These are phyloP conservation scores for Cryphonectria naterciae DNA, from an alignment of 2,329 filamentous ascomycete genomes.

Conservation along the genomic window DNA sequence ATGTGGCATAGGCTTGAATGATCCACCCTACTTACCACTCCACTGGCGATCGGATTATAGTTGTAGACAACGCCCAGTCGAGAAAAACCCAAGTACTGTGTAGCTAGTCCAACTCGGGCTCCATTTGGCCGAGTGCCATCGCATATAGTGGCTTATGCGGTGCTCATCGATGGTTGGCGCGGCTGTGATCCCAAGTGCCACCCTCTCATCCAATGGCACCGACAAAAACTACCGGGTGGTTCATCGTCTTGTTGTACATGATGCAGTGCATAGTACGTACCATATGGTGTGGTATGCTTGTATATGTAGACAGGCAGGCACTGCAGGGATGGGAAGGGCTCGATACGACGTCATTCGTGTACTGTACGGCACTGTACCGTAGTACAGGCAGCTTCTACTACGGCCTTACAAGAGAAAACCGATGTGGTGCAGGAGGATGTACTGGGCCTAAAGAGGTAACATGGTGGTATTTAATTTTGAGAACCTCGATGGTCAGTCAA, in stretches of 20 bases:
- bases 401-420: neutral
- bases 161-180: conserved; percentile 17
- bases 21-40: neutral
- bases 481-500: neutral
- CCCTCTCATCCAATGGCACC: neutral
- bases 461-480: neutral
- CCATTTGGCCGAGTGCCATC: conserved; percentile 14
- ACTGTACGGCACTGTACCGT: neutral
- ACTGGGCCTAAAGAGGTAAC: conserved; percentile 9
- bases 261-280: neutral
- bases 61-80: neutral
- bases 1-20: neutral
- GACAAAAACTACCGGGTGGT: neutral
- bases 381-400: neutral
- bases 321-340: no score
- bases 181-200: conserved; percentile 1
- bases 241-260: neutral
- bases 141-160: conserved; percentile 5
- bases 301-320: neutral
- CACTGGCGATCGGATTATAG: neutral
- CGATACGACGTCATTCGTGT: neutral
- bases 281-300: neutral
- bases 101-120: conserved; percentile 12
- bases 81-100: neutral
- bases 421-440: neutral